phyloP scores from a whole-genome alignment of 495 filamentous ascomycete genomes.

The Tetracladium setigerum region DNA sequence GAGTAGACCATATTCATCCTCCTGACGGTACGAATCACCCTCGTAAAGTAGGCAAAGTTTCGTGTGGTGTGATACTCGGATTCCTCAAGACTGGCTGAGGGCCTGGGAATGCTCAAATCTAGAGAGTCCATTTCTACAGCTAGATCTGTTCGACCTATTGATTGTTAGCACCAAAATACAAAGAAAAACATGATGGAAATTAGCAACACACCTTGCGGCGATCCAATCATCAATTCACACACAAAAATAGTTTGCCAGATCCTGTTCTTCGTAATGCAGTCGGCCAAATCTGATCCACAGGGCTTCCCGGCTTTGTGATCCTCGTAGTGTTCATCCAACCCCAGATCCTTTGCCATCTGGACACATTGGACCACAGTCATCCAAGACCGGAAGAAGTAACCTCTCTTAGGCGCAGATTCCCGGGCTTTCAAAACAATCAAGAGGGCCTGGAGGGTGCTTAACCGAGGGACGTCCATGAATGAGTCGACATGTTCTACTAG shows the following conservation, averaged over 20 bases:
- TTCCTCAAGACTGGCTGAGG: constrained; percentile 60
- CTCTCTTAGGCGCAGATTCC: constrained; percentile 83
- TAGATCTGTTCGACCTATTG: constrained; percentile 71
- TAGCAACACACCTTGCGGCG: constrained; percentile 68
- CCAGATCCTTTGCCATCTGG: constrained; percentile 88
- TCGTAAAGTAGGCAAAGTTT: constrained; percentile 75
- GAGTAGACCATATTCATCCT: constrained; percentile 67
- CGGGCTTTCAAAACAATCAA: constrained; percentile 85
- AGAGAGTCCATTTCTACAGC: constrained; percentile 68
- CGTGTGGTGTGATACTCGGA: constrained; percentile 71
- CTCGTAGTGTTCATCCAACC: constrained; percentile 79
- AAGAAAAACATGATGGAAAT: constrained; percentile 8
- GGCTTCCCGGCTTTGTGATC: constrained; percentile 61
- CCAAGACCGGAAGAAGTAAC: constrained; percentile 97
- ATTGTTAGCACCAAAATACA: constrained; percentile 20
- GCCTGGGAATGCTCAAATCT: constrained; percentile 61
- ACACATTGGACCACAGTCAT: constrained; percentile 91
- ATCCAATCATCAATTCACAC: constrained; percentile 88
- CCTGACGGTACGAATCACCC: constrained; percentile 70
- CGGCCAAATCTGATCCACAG: constrained; percentile 60
- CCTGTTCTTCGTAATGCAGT: constrained; percentile 77
- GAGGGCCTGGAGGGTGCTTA: constrained; percentile 91
- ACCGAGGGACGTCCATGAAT: constrained; percentile 87
- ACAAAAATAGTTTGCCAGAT: constrained; percentile 89
- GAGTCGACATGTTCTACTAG: constrained; percentile 78